Percentiles rank a stretch among this genome's conserved stretches.
These are phyloP conservation scores for Chaetothyriales sp. DNA, from an alignment of 2,329 filamentous ascomycete genomes.

Conservation along the genomic window DNA sequence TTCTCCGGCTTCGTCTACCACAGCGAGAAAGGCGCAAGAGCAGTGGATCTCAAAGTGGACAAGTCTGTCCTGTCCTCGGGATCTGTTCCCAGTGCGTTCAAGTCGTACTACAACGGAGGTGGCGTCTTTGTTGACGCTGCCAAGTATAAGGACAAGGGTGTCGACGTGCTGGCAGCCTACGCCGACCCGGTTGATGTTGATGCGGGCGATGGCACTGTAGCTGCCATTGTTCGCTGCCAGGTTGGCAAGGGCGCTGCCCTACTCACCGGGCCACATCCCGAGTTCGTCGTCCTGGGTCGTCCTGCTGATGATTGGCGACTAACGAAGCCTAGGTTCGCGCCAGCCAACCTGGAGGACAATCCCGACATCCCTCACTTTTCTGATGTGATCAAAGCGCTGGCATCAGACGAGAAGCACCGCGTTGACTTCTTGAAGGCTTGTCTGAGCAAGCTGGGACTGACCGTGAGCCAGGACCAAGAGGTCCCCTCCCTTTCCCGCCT, in stretches of 20 bases:
- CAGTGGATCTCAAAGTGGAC: constrained; percentile 50
- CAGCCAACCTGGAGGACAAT: constrained; percentile 57
- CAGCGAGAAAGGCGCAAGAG: constrained; percentile 69
- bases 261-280: constrained; percentile 79
- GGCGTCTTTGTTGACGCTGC: constrained; percentile 77
- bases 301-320: constrained; percentile 15
- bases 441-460: constrained; percentile 65
- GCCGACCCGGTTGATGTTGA: constrained; percentile 60
- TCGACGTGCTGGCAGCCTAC: constrained; percentile 74
- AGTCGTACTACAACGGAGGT: constrained; percentile 84
- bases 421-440: constrained; percentile 65
- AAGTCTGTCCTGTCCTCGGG: constrained; percentile 42
- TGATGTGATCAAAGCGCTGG: constrained; percentile 51
- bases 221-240: constrained; percentile 65
- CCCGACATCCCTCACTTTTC: constrained; percentile 54
- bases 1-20: constrained; percentile 83
- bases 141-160: constrained; percentile 44
- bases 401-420: constrained; percentile 53
- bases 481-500: constrained; percentile 68
- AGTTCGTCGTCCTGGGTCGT: constrained; percentile 41
- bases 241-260: constrained; percentile 67
- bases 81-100: constrained; percentile 46
- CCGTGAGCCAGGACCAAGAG: constrained; percentile 53
- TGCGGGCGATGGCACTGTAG: constrained; percentile 52
- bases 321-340: constrained; percentile 52